Evolutionary conservation across 2,329 filamentous ascomycete species (phyloP), one percentile per base, ranked within the genome.

Genomic region (Aspergillus udagawae): DNA sequence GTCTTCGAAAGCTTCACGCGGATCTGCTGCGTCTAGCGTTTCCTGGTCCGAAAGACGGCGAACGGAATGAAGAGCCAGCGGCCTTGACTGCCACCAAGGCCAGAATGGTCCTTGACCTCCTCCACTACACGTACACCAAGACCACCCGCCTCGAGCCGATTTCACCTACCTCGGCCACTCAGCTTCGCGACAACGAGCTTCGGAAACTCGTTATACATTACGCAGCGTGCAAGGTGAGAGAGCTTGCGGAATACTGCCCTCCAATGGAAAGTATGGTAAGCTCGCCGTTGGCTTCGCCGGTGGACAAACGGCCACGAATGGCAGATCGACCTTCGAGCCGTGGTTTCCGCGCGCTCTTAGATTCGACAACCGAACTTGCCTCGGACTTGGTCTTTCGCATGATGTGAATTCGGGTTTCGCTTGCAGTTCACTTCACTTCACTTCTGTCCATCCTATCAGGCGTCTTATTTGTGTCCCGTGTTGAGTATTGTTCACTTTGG

Each of bases 361-460:
- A 77, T 54, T 62, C 63, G 47, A 71, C 70, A 35, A 70, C 73
- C 1, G 74, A 77, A 60, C 62, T 77, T 64, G 74, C 73, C 23
- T 75, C 73, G 35, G 74, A 76, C 64, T 64, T 77, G 61, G 71
- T 77, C 28, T 77, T 73, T 59, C 70, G 73, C 27, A 71, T 75
- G 72, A 75, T 75, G 72, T 71, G 60, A 68, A 6, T 53, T 42
- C 23, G 38, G 35, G 21, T 42, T n/a, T 54, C 35, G 49, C 55
- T 61, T 54, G 49, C 45, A 42, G 1, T 25, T 25, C 23, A 25
- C 53, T 38, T 57, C 50, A 52, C 60, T 59, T 56, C 55, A 53
- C 55, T 21, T 53, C 17, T 50, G 28, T 44, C n/a, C 48, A 12
- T 45, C 35, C 17, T 45, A 45, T 45, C 20, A 45, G 42, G 21